Conservation (phyloP, 768 basidiomycete genomes). For the Agrocybe praecox region DNA sequence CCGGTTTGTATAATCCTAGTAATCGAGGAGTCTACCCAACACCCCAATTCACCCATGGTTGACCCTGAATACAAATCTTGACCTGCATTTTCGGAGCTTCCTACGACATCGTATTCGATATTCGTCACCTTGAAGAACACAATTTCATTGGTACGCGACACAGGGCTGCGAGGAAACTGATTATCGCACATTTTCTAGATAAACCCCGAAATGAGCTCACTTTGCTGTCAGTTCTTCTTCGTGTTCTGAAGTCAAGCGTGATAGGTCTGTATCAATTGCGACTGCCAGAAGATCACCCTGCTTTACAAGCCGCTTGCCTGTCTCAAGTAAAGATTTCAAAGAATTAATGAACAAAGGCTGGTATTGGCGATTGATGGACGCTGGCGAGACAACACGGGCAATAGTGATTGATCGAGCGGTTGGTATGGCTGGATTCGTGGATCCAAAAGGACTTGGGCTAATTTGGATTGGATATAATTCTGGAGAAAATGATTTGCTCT, state of each 20-base stretch:
- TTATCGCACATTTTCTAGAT: not conserved
- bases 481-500: constrained; percentile 19
- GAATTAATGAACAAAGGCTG: constrained; percentile 63
- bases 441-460: constrained; percentile 62
- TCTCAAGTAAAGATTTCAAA: constrained; percentile 65
- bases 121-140: constrained; percentile 83
- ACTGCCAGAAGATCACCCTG: constrained; percentile 75
- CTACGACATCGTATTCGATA: constrained; percentile 64
- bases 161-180: constrained; percentile 17
- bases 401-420: constrained; percentile 71
- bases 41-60: constrained; percentile 74
- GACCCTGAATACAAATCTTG: constrained; percentile 57
- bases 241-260: constrained; percentile 24
- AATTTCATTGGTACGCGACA: constrained; percentile 41
- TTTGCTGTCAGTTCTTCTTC: constrained; percentile 19
- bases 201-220: constrained; percentile 21
- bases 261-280: constrained; percentile 55
- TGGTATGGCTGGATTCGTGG: constrained; percentile 61
- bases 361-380: constrained; percentile 64
- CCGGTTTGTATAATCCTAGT: constrained; percentile 85
- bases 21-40: constrained; percentile 72
- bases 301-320: constrained; percentile 59
- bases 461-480: constrained; percentile 34
- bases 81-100: constrained; percentile 26
- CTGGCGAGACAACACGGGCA: constrained; percentile 78